Evolutionary conservation across 768 basidiomycete species (phyloP).

Genomic region (Phaffia tasmanica): DNA sequence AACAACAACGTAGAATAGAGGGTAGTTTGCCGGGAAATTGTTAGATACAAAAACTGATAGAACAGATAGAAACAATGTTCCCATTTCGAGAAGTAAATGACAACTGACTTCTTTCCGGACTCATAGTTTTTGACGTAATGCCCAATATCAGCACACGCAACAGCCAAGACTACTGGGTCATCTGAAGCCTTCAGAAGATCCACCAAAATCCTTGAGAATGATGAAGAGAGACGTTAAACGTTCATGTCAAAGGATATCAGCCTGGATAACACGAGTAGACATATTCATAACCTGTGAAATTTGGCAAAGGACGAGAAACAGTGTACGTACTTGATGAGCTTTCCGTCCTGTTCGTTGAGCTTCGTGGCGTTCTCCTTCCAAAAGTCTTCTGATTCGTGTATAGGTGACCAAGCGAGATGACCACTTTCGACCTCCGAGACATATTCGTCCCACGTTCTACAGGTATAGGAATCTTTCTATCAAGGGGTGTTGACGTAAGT

Average conservation of each 20-base stretch:
- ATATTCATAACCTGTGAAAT: not conserved
- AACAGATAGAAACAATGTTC: not conserved
- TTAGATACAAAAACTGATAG: not conserved
- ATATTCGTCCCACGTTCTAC: slow-evolving; percentile 92
- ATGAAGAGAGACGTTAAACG: not conserved
- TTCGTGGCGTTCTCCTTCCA: slow-evolving; percentile 91
- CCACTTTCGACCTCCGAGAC: slow-evolving; percentile 78
- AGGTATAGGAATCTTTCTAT: not conserved
- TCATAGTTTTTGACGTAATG: slow-evolving; percentile 89
- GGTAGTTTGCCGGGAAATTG: no score
- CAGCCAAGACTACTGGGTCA: slow-evolving; percentile 71
- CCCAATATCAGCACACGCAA: slow-evolving; percentile 85
- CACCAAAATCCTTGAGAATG: slow-evolving; percentile 67
- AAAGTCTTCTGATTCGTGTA: slow-evolving; percentile 91
- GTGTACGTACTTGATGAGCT: slow-evolving; percentile 62
- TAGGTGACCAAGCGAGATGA: slow-evolving; percentile 87
- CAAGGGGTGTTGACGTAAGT: not conserved
- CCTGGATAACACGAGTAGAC: not conserved
- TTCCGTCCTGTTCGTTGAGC: slow-evolving; percentile 71
- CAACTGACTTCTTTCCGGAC: slow-evolving; percentile 72
- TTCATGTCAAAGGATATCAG: no score
- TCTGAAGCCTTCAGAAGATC: slow-evolving; percentile 56
- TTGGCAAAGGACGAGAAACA: no score
- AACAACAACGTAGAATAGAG: not conserved
- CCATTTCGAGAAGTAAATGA: not conserved